Base-by-base conservation (phyloP, 1,284 basidiomycete genomes). In the Anthracocystis walkeri region DNA sequence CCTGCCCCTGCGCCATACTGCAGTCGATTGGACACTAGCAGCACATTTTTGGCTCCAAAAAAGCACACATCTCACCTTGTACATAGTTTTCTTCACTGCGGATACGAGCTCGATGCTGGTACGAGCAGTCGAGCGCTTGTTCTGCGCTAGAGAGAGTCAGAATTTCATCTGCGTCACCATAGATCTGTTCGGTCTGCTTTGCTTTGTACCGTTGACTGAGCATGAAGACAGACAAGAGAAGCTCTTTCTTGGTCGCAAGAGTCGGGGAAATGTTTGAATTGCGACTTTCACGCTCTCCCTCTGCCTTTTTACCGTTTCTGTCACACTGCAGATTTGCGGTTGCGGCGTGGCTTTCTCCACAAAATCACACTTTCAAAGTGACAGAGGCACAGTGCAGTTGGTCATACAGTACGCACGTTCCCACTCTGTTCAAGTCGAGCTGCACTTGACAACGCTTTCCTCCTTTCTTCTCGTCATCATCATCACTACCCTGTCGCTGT, bases 221-320 rank as follows among this genome's bases (percentile, higher is more conserved):
- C 14, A 4, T 38, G 35, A 38, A 14, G 14, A 20, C 41, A 20
- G n/a, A 42, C 6, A 42, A 42, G 41, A 42, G n/a, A 42, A 21
- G 41, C 18, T 42, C n/a, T n/a, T 21, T 4, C 29, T 42, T 10
- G 35, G 10, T 38, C 35, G 2, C 33, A 16, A 41, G 6, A n/a
- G 41, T 49, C 48, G 48, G 48, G 48, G 29, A 49, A 49, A 49
- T n/a, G 7, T 18, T 31, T 21, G 18, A 12, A 49, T 29, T 14
- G 33, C 7, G 27, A 31, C 46, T 49, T 52, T 52, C 51, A 52
- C 51, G 38, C 51, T 41, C 38, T 52, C 29, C 10, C 29, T 38
- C n/a, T 21, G 6, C 11, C 14, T 38, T 40, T 38, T 33, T 20
- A 8, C 5, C 8, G 33, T 23, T 48, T 48, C 46, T 31, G 48